phyloP scores from a whole-genome alignment of 768 basidiomycete genomes.

The Mrakia frigida region DNA sequence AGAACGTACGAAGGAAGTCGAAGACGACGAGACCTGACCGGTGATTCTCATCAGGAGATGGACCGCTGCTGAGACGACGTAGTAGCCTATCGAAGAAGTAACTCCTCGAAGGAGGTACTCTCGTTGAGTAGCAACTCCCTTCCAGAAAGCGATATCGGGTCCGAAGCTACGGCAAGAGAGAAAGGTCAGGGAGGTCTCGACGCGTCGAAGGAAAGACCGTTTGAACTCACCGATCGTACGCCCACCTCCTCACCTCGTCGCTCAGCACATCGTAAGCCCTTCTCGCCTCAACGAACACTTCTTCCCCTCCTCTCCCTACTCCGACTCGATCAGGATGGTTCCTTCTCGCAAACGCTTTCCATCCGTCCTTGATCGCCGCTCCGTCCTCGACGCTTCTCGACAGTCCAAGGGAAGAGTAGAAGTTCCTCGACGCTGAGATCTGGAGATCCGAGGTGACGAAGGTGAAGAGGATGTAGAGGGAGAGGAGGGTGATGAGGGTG shows the following conservation, averaged over 20 bases:
- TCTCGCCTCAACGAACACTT: conserved; percentile 19
- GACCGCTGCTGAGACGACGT: conserved; percentile 18
- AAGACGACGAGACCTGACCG: conserved; percentile 2
- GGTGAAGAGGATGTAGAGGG: conserved; percentile 25
- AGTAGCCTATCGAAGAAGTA: conserved; percentile 2
- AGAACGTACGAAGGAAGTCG: neutral
- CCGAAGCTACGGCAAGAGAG: neutral
- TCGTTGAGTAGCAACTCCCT: conserved; percentile 14
- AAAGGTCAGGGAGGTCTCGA: neutral
- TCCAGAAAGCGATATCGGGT: conserved; percentile 5
- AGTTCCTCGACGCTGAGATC: neutral
- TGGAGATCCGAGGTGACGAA: conserved; percentile 17
- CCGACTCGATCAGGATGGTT: conserved; percentile 31
- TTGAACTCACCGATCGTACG: conserved; percentile 27
- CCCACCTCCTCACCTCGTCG: conserved; percentile 25
- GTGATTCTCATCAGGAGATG: conserved; percentile 5
- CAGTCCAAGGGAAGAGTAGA: conserved; percentile 21
- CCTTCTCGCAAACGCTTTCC: conserved; percentile 23
- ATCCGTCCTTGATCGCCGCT: conserved; percentile 6
- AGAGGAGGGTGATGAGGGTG: conserved; percentile 14
- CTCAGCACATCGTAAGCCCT: conserved; percentile 24
- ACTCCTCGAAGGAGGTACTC: conserved; percentile 23
- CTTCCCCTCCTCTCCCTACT: conserved; percentile 4
- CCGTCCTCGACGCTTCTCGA: neutral
- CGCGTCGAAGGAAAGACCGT: neutral